Conservation (phyloP, 305 asterid species). For the Fraxinus albicans region DNA sequence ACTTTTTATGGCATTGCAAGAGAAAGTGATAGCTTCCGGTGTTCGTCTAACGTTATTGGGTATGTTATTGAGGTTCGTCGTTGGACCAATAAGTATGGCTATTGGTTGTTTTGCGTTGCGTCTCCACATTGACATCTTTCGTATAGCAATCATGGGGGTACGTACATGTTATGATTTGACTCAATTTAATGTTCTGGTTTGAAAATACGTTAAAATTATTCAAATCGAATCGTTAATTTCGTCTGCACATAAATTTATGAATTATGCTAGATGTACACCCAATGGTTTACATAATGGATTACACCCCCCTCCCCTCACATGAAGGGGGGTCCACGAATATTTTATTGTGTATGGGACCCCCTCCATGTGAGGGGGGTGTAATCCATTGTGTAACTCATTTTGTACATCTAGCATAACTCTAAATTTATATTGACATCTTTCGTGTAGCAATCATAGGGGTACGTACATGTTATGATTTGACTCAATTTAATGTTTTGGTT, state of each 20-base stretch:
- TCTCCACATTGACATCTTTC: slow-evolving; percentile 44
- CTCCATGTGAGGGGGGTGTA: too few species aligned
- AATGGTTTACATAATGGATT: too few species aligned
- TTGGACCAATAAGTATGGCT: slow-evolving; percentile 45
- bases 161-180: not conserved
- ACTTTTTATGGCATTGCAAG: slow-evolving; percentile 72
- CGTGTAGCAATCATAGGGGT: slow-evolving; percentile 49
- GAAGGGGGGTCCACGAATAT: too few species aligned
- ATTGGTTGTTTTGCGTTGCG: slow-evolving; percentile 49
- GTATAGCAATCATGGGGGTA: slow-evolving; percentile 48
- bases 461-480: not conserved
- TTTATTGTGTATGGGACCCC: too few species aligned
- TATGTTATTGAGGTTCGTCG: slow-evolving; percentile 56
- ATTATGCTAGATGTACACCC: too few species aligned
- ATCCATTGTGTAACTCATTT: too few species aligned
- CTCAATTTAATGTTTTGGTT: not conserved
- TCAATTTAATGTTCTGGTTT: not conserved
- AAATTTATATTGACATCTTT: slow-evolving; percentile 31
- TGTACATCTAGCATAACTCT: too few species aligned
- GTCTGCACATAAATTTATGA: too few species aligned
- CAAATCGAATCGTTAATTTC: too few species aligned
- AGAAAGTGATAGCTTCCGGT: slow-evolving; percentile 58
- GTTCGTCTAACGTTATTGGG: slow-evolving; percentile 34
- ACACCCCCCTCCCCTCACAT: too few species aligned
- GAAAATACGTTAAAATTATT: not conserved